These are phyloP conservation scores for Elasticomyces elasticus DNA, from an alignment of 495 filamentous ascomycete species.

Conservation along the genomic window DNA sequence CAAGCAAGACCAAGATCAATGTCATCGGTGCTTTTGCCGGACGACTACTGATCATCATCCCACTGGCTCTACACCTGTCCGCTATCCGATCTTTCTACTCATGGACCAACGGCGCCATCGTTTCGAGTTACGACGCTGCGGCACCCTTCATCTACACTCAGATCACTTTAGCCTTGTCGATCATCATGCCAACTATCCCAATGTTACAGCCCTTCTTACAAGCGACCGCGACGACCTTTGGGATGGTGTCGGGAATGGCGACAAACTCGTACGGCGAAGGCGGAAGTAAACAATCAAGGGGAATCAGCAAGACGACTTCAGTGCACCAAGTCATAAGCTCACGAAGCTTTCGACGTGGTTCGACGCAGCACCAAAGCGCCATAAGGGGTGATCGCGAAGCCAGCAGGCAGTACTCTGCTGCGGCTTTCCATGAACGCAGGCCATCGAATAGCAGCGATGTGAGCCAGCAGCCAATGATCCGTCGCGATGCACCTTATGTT, in stretches of 20 bases:
- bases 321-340: background rate
- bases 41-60: conserved; percentile 2
- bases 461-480: conserved; percentile 1
- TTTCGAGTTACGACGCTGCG: background rate
- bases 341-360: background rate
- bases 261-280: conserved; percentile 3
- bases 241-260: background rate
- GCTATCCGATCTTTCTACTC: conserved; percentile 3
- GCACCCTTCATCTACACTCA: conserved; percentile 5
- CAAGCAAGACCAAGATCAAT: background rate
- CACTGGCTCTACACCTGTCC: conserved; percentile 2
- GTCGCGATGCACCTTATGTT: conserved; percentile 1
- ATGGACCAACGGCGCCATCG: background rate
- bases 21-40: conserved; percentile 4
- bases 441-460: conserved; percentile 2
- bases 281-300: background rate
- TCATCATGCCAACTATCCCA: conserved; percentile 5
- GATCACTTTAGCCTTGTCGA: conserved; percentile 1
- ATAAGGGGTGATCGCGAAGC: background rate
- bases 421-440: background rate
- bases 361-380: background rate
- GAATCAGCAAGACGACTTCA: background rate
- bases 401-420: background rate
- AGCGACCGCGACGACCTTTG: conserved; percentile 5
- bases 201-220: conserved; percentile 4